Evolutionary conservation across 495 filamentous ascomycete species (phyloP), one percentile per base, ranked within the genome.

Genomic region (Penicillium antarcticum): DNA sequence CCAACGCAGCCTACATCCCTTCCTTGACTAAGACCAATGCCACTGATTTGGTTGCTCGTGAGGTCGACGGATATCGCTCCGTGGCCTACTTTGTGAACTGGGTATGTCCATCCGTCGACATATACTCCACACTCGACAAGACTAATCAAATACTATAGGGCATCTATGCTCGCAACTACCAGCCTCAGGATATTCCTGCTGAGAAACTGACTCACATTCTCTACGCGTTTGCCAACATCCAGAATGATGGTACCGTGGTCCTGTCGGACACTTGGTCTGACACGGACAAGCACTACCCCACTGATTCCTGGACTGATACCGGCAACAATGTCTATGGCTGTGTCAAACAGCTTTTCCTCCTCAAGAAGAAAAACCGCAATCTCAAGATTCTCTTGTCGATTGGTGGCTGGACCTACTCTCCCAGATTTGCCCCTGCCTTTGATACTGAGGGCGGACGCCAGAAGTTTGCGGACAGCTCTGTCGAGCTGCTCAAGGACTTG

Each of bases 71-170:
- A 45, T 88, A 83, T 64, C 81, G 81, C 53, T 78, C 84, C 5
- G 87, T 94, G 45, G 87, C 87, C 13, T 95, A 95, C 74, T 95
- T 85, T 56, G 87, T 90, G 47, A 92, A 95, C 71, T 94, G 89
- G 83, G 71, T 72, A 9, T 57, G 19, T 21, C 0, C 5, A 40
- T 18, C 5, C 3, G 39, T 7, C 1, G 24, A 19, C 17, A 24
- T 26, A 8, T 26, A 13, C 4, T 7, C 16, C 40, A 16, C 35
- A 7, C 33, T 33, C 24, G 6, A 44, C 17, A 13, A 31, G 11
- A 12, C 14, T 41, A 55, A 53, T 21, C 34, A 42, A 41, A 13
- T 16, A 12, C 9, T 16, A 31, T 13, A 87, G 87, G 85, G 79
- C 37, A 87, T 91, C 48, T 91, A 91, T 56, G 85, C 72, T 42